Evolutionary conservation across 495 filamentous ascomycete species (phyloP).

Genomic region (Penicillium canariense): DNA sequence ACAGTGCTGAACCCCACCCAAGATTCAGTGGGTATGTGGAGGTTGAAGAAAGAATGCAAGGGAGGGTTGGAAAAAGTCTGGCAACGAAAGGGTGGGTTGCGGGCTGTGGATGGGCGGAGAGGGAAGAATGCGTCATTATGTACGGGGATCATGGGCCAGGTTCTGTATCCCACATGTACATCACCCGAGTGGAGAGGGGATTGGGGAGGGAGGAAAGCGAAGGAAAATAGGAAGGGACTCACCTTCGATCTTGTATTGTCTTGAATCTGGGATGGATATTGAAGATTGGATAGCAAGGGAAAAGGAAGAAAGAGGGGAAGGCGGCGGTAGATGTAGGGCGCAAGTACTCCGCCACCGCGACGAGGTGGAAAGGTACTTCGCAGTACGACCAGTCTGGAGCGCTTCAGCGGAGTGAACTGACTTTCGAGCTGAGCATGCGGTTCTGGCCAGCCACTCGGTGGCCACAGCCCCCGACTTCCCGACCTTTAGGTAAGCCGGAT

Average conservation of each 20-base stretch:
- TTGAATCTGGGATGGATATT: background rate
- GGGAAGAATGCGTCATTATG: slow-evolving; percentile 45
- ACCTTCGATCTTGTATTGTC: no score
- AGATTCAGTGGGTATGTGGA: slow-evolving; percentile 21
- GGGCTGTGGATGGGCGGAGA: slow-evolving; percentile 24
- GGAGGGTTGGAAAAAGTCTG: slow-evolving; percentile 13
- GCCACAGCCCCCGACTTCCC: slow-evolving; percentile 8
- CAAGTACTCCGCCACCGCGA: slow-evolving; percentile 32
- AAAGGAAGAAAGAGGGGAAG: slow-evolving; percentile 9
- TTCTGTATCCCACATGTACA: slow-evolving; percentile 16
- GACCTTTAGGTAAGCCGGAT: slow-evolving; percentile 17
- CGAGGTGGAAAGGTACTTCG: slow-evolving; percentile 20
- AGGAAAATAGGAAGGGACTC: background rate
- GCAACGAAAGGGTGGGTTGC: slow-evolving; percentile 10
- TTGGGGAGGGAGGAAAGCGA: background rate
- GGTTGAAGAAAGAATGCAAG: slow-evolving; percentile 16
- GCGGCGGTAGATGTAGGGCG: background rate
- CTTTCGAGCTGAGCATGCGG: background rate
- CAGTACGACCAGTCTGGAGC: no score
- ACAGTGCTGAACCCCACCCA: slow-evolving; percentile 26
- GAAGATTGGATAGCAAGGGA: background rate
- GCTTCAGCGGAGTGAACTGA: no score
- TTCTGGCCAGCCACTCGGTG: slow-evolving; percentile 14
- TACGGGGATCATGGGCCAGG: slow-evolving; percentile 22
- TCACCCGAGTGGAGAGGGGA: slow-evolving; percentile 2